Percentiles rank a stretch among this genome's conserved stretches.
phyloP scores from a whole-genome alignment of 352 stramenopile species.

The Phytopythium kandeliae region DNA sequence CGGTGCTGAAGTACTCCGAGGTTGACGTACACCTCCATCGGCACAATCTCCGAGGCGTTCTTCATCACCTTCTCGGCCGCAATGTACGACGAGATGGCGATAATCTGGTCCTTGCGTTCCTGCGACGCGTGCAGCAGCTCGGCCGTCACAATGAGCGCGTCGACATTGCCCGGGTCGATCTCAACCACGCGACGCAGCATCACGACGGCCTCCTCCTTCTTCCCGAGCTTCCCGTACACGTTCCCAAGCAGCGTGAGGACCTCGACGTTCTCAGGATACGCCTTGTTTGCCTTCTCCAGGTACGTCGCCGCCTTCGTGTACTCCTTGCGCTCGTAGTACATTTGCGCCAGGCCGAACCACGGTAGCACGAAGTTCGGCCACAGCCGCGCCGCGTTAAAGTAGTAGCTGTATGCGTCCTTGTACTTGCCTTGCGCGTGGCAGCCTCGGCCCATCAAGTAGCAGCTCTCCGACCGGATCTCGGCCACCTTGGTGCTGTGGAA shows the following conservation, averaged over 20 bases:
- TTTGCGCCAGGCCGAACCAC: conserved; percentile 84
- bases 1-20: conserved; percentile 77
- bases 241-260: conserved; percentile 76
- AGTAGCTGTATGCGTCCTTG: conserved; percentile 95
- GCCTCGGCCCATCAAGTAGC: conserved; percentile 95
- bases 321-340: conserved; percentile 88
- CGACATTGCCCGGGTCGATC: conserved; percentile 79
- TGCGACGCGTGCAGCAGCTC: conserved; percentile 73
- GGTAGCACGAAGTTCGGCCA: conserved; percentile 84
- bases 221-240: conserved; percentile 77
- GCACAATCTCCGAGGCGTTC: conserved; percentile 71
- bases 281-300: conserved; percentile 86
- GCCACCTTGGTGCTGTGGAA: conserved; percentile 88
- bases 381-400: conserved; percentile 91
- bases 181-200: conserved; percentile 81
- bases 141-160: conserved; percentile 76
- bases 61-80: conserved; percentile 85
- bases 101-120: conserved; percentile 85
- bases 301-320: conserved; percentile 79
- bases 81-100: conserved; percentile 88
- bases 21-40: conserved; percentile 84
- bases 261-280: conserved; percentile 85
- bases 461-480: conserved; percentile 94
- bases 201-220: conserved; percentile 75
- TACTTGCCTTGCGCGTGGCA: conserved; percentile 93